Base-by-base conservation (phyloP, 768 basidiomycete genomes). In the Xerocomellus intermedius region DNA sequence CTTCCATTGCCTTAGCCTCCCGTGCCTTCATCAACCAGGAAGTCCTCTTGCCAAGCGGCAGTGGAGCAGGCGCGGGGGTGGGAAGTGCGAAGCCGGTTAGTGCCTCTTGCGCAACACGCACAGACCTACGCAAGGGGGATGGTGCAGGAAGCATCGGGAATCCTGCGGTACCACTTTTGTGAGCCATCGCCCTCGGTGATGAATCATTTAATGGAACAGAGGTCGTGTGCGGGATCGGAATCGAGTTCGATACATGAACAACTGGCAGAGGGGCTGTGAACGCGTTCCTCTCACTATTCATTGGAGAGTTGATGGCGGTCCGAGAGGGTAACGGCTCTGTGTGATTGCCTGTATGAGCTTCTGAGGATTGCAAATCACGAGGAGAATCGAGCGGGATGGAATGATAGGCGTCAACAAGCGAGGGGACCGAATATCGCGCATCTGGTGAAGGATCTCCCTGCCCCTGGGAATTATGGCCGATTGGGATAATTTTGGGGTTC, bases 21-120 rank as follows among this genome's bases (percentile, higher is more conserved):
- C 89, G 78, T 14, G 85, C 90, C 62, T 88, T 89, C 70, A 81
- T 82, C 50, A 92, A 69, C 90, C 90, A 91, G 4, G 90, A 91
- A 9, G 87, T 87, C 32, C 89, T 82, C 63, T 88, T 90, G 3
- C 81, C 82, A 10, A 75, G 60, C 5, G 69, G 75, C 26, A 79
- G 75, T 17, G 63, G 65, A 39, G 58, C 62, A 12, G 67, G 63
- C 3, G 77, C 78, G 16, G 73, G 73, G 21, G 70, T 69, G 4
- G 75, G 75, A 21, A 73, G 54, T 32, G 68, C 59, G 21, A 64
- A 43, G 38, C 70, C 69, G 10, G 64, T 56, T 1, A 75, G 75
- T 39, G 77, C 67, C 19, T 86, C 87, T 19, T 76, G 76, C 33
- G 73, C 62, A 13, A 75, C 62, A 24, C 82, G 81, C 56, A 82